Conservation (phyloP, 1,139 yeast species). For the Arxiozyma heterogenica region DNA sequence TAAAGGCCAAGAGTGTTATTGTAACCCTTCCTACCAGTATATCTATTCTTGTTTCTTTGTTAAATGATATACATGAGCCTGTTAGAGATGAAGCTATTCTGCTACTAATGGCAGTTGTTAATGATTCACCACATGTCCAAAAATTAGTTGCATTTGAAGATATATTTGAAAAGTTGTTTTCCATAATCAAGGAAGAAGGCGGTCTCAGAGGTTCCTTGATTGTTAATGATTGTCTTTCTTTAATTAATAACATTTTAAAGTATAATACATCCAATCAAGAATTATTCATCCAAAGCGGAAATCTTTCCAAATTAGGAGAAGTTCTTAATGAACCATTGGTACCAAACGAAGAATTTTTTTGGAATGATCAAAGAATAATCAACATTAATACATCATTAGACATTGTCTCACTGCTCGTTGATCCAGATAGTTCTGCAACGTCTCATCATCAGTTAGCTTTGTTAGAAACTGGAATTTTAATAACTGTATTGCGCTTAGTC, state of each 20-base stretch:
- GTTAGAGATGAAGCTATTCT: constrained; percentile 80
- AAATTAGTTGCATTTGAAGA: constrained; percentile 92
- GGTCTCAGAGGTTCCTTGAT: constrained; percentile 85
- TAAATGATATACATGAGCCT: constrained; percentile 77
- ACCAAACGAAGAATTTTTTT: constrained; percentile 41
- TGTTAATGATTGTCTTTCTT: constrained; percentile 79
- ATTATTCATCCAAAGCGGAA: constrained; percentile 75
- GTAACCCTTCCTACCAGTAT: constrained; percentile 71
- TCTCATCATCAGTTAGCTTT: constrained; percentile 52
- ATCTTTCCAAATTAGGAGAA: constrained; percentile 54
- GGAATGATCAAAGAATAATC: constrained; percentile 66
- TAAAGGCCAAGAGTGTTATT: constrained; percentile 64
- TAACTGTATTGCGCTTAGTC: constrained; percentile 57
- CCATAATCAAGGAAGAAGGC: constrained; percentile 76
- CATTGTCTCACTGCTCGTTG: constrained; percentile 63
- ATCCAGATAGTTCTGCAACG: constrained; percentile 64
- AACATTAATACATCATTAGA: constrained; percentile 63
- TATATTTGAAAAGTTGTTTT: constrained; percentile 73
- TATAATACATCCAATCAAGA: constrained; percentile 90
- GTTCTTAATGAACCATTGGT: constrained; percentile 54
- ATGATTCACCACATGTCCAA: constrained; percentile 79
- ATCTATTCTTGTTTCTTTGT: constrained; percentile 58
- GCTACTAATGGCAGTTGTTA: constrained; percentile 72
- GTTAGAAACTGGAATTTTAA: constrained; percentile 53
- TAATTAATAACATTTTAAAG: constrained; percentile 61